Conservation (phyloP, 768 basidiomycete genomes). For the Termitomyces bulborhizus region DNA sequence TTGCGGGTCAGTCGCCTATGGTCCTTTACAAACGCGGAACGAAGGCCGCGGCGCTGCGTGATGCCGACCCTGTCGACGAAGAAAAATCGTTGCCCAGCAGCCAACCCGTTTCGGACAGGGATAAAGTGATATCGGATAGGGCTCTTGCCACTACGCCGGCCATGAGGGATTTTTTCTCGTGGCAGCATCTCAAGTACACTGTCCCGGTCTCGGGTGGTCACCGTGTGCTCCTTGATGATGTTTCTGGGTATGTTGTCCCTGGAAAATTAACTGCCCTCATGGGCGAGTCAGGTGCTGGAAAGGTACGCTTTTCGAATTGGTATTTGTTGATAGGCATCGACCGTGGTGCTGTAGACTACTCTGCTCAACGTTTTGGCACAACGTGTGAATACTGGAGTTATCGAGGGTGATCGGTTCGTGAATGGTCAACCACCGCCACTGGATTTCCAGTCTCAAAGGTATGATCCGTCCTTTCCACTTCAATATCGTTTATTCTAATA, state of each 20-base stretch:
- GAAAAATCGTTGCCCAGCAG: constrained; percentile 21
- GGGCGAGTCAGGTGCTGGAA: constrained; percentile 51
- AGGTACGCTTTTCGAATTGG: constrained; percentile 22
- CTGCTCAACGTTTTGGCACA: constrained; percentile 53
- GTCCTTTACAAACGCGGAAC: constrained; percentile 64
- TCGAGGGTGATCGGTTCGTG: constrained; percentile 47
- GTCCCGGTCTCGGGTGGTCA: constrained; percentile 46
- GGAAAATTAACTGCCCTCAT: constrained; percentile 77
- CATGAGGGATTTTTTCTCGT: constrained; percentile 68
- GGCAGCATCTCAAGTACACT: constrained; percentile 65
- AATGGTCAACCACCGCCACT: constrained; percentile 45
- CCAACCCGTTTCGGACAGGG: constrained; percentile 8
- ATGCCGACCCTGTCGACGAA: constrained; percentile 28
- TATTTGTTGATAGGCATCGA: too few species aligned
- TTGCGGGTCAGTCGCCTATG: constrained; percentile 31
- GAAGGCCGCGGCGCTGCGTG: constrained; percentile 22
- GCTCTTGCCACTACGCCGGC: constrained; percentile 35
- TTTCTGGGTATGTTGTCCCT: constrained; percentile 77
- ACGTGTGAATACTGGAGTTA: constrained; percentile 38
- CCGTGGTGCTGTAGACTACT: constrained; percentile 34
- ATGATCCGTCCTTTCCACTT: not conserved
- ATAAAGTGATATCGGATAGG: constrained; percentile 19
- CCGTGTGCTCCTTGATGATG: constrained; percentile 55
- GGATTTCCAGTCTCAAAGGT: constrained; percentile 62
- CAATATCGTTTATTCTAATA: not conserved